Evolutionary conservation across 148 eudicot genomes (phyloP).

Genomic region (Suaeda aralocaspica): DNA sequence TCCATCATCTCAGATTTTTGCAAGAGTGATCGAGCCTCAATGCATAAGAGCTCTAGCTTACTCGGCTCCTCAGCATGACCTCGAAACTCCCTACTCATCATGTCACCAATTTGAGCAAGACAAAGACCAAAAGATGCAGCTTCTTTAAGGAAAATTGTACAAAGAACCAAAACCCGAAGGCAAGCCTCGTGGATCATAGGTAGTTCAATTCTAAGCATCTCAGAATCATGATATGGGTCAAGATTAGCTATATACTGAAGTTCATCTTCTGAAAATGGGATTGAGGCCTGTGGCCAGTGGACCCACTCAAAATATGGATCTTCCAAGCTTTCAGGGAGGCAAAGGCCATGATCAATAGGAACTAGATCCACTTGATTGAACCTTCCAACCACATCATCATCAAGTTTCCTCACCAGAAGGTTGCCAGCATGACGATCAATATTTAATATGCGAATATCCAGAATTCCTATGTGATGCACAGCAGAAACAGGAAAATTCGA

Average conservation of each 20-base stretch:
- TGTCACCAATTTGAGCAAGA: constrained; percentile 95
- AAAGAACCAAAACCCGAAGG: constrained; percentile 67
- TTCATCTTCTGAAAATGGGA: constrained; percentile 94
- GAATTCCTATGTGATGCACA: constrained; percentile 90
- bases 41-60: constrained; percentile 79
- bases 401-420: constrained; percentile 78
- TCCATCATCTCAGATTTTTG: constrained; percentile 36
- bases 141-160: constrained; percentile 84
- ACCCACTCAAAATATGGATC: constrained; percentile 99
- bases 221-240: constrained; percentile 63
- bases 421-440: constrained; percentile 95
- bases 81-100: constrained; percentile 91
- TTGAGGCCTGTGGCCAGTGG: constrained; percentile 98
- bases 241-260: constrained; percentile 74
- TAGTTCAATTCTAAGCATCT: constrained; percentile 73
- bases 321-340: constrained; percentile 92
- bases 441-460: constrained; percentile 84
- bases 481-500: constrained; percentile 81
- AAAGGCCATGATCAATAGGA: constrained; percentile 96
- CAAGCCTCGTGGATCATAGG: constrained; percentile 97
- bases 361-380: constrained; percentile 85
- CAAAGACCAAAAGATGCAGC: constrained; percentile 83
- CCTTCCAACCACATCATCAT: constrained; percentile 46
- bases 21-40: constrained; percentile 66
- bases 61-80: constrained; percentile 93